Evolutionary conservation across 768 basidiomycete genomes (phyloP), one percentile per base, ranked within the genome.

Genomic region (Hebeloma cylindrosporum): DNA sequence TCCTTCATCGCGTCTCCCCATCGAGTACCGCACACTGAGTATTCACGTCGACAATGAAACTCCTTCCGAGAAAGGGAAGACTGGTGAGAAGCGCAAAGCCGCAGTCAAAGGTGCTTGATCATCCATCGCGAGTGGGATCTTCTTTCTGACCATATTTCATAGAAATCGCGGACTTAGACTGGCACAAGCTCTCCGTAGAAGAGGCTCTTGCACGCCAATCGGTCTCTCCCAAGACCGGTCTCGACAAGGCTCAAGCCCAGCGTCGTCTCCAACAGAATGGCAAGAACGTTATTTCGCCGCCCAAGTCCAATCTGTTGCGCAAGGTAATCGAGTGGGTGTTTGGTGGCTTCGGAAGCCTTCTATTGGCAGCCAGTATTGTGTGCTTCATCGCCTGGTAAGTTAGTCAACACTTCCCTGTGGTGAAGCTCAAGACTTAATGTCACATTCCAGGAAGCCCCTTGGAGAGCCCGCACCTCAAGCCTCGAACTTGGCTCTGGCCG

Each of bases 401-500:
- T 4, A 17, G 18, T 27, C 33, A 39, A 13, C n/a, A 35, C 14
- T 29, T 18, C 10, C 17, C 7, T 23, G 27, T 13, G 13, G 39
- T 27, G 10, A 22, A 25, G 29, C 9, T 21, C 26, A 30, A 46
- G 4, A 22, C 29, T 60, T 57, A 11, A 66, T 18, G 56, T 18
- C 21, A 10, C 22, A n/a, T 3, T 35, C 1, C 47, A 79, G 79
- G 79, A 74, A 74, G 61, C 82, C 83, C 0, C 69, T 84, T 10
- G 82, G 82, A 2, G 68, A 77, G 23, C 76, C 78, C 1, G 56
- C 70, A 36, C 82, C 82, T 6, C 56, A 65, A 8, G 68, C 68
- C 0, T 72, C 80, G 10, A 82, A 83, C 53, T 69, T 85, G 18
- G 83, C 80, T 6, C 68, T 84, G 4, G 82, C 80, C 1, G 62